Evolutionary conservation across 2,329 filamentous ascomycete species (phyloP), one percentile per base, ranked within the genome.

Genomic region (Pseudodiploospora longispora): DNA sequence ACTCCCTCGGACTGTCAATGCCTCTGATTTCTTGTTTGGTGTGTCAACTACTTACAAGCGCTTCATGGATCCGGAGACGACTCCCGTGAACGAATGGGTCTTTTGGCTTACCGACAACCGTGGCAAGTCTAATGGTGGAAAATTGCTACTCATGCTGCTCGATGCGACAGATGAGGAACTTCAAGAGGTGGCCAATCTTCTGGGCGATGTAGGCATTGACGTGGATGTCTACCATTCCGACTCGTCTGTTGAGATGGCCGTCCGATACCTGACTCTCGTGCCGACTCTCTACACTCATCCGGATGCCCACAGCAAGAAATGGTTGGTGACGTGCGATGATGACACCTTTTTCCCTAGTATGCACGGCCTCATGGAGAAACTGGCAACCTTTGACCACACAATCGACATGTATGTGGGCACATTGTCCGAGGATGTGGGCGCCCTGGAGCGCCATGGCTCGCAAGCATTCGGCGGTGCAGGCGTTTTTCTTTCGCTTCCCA

Each of bases 331-430:
- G 10, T 81, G 79, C 55, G 78, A 83, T 51, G 79, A 83, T 51
- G 79, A 83, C 50, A 83, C 79, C 3, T 82, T 80, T 56, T 82
- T 82, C 65, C 71, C 74, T 5, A 79, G 72, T 46, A 77, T 81
- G 58, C 65, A 78, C 42, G 69, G 62, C 8, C 61, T 83, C 9
- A 64, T 73, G 3, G 64, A 74, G 33, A 72, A 67, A 39, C 66
- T 82, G 36, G 62, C 60, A n/a, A 59, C 66, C 4, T 77, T 73
- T 53, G 74, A 82, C 51, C 62, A 74, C 46, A 66, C 60, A 1
- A 61, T 69, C 38, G 67, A 72, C 47, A 70, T 78, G 54, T 83
- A 82, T 55, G 69, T 82, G 37, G 79, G 79, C 36, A 77, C 76
- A 5, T 58, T 83, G 10, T 81, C 79, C 0, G 79, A 83, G 58